These are phyloP conservation scores for Paspalum vaginatum DNA, from an alignment of 176 grass and related monocot species.

Conservation along the genomic window DNA sequence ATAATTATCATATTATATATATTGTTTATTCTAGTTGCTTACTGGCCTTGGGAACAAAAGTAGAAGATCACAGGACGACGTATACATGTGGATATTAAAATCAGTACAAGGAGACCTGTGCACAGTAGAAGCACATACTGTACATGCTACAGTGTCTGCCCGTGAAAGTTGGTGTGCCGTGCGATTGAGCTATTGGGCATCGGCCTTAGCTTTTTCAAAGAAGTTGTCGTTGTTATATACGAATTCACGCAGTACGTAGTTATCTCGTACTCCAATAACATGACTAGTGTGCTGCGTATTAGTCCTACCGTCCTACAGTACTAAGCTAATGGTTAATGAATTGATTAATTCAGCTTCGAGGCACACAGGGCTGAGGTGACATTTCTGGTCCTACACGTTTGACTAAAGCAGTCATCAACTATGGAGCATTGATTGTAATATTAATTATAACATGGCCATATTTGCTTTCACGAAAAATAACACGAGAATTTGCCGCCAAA, in stretches of 20 bases:
- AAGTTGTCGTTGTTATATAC: conserved; percentile 13
- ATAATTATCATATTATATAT: background rate
- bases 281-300: background rate
- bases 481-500: no score
- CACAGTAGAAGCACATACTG: background rate
- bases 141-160: background rate
- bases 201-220: background rate
- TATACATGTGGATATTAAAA: background rate
- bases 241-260: background rate
- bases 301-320: background rate
- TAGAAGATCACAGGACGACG: background rate
- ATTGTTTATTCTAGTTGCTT: background rate
- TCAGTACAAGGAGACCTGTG: background rate
- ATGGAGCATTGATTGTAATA: background rate
- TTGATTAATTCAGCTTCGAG: no score
- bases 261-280: background rate
- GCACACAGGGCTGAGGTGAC: background rate
- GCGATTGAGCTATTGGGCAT: no score
- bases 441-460: no score
- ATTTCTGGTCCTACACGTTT: background rate
- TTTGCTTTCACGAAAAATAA: no score
- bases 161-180: background rate
- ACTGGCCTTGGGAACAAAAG: no score
- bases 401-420: background rate
- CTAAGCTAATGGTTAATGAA: background rate